Evolutionary conservation across 2,329 filamentous ascomycete genomes (phyloP), one percentile per base, ranked within the genome.

Genomic region (Orbilia ellipsospora): DNA sequence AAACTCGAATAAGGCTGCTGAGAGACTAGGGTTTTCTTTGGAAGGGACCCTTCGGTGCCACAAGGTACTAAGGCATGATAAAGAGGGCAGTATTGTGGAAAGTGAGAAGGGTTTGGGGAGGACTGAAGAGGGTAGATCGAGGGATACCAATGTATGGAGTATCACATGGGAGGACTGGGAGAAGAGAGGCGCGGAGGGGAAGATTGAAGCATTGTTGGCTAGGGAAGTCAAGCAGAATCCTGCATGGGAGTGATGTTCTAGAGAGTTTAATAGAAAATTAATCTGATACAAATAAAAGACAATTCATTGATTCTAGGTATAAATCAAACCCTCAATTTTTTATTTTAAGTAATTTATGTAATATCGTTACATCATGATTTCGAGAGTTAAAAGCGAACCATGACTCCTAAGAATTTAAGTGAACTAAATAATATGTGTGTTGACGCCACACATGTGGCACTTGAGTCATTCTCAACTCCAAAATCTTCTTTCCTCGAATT

Each of bases 91-190:
- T 13, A n/a, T 36, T 0, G 42, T 75, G 1, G 60, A 75, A 10
- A 75, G 72, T 44, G 44, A 60, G 31, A 64, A 40, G 0, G 59
- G 59, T 0, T 31, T 75, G 13, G 72, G 72, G 28, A 62, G 72
- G 13, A 18, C 44, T 1, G 72, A 75, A n/a, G 72, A 75, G 50
- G 72, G 72, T n/a, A 69, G 50, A 15, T 62, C 48, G 13, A 18
- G 72, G 28, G 57, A 75, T 63, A 75, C 72, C 7, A 59, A 63
- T 51, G 72, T 75, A n/a, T 75, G 72, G 72, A 75, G 72, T 28
- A 51, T 75, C 23, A 75, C 72, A 15, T 75, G 72, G 72, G 66
- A 75, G 45, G 72, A 75, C 36, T 75, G 72, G 72, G 72, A 69
- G 23, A 54, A 57, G 48, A 40, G 42, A 6, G 72, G 72, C 1